phyloP scores from a whole-genome alignment of 2,329 filamentous ascomycete genomes.

The Didymella segeticola region DNA sequence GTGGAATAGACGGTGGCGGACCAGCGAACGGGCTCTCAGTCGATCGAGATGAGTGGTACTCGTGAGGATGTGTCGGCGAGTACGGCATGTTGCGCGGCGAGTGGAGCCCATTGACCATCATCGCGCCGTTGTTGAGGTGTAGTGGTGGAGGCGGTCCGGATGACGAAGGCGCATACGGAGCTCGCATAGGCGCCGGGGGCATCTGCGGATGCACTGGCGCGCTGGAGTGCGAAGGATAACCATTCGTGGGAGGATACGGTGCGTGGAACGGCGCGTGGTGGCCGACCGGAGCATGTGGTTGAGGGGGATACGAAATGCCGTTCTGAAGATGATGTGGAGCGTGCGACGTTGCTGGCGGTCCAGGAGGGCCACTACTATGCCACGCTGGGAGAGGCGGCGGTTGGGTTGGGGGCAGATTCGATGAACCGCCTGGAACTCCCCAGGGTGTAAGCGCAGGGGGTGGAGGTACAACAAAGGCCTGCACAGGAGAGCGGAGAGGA shows the following conservation, averaged over 20 bases:
- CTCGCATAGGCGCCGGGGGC: constrained; percentile 35
- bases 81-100: constrained; percentile 47
- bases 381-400: constrained; percentile 42
- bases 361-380: constrained; percentile 37
- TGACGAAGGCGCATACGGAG: constrained; percentile 38
- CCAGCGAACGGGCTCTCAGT: constrained; percentile 46
- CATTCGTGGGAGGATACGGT: constrained; percentile 43
- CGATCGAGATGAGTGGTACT: constrained; percentile 43
- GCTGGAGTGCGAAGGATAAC: constrained; percentile 43
- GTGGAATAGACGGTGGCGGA: constrained; percentile 32
- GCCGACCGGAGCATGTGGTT: constrained; percentile 33
- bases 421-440: constrained; percentile 28
- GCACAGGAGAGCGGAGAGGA: constrained; percentile 42
- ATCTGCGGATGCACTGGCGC: constrained; percentile 39
- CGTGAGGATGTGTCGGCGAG: constrained; percentile 46
- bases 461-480: constrained; percentile 30
- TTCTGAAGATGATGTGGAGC: constrained; percentile 41
- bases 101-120: constrained; percentile 48
- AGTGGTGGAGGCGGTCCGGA: constrained; percentile 39
- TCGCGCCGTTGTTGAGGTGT: constrained; percentile 41
- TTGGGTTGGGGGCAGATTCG: constrained; percentile 27
- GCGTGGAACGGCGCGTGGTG: constrained; percentile 43
- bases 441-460: constrained; percentile 32
- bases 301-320: constrained; percentile 36
- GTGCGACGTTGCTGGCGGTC: constrained; percentile 32